A percentile compares a stretch with the other conserved stretches of the same genome.
Conservation (phyloP, 805 yeast genomes). For the Priceomyces castillae region DNA sequence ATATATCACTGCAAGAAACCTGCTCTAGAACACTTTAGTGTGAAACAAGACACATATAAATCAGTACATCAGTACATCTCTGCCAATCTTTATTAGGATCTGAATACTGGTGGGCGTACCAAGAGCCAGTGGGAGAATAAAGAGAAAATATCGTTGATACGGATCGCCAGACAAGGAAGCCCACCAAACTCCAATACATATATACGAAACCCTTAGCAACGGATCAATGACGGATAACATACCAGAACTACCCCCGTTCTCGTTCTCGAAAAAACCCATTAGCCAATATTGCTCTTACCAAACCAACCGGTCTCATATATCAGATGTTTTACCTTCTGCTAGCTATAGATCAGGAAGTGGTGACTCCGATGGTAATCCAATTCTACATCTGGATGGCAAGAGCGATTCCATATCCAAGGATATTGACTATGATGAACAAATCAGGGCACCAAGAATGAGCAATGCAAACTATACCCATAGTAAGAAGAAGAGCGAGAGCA, state of each 20-base stretch:
- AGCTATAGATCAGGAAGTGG: background rate
- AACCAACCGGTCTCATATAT: constrained; percentile 23
- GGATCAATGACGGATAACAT: constrained; percentile 7
- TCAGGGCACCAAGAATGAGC: constrained; percentile 55
- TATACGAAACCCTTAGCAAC: no score
- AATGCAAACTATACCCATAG: constrained; percentile 24
- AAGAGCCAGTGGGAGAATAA: no score
- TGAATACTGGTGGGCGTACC: no score
- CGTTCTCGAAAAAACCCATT: constrained; percentile 31
- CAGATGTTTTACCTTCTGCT: constrained; percentile 21
- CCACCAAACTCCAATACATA: no score
- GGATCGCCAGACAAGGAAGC: no score
- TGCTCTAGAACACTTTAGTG: background rate
- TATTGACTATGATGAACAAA: constrained; percentile 51
- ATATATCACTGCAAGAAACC: no score
- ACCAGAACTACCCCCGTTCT: constrained; percentile 22
- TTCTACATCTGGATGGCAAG: background rate
- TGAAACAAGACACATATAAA: no score
- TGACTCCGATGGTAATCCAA: background rate
- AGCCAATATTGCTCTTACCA: constrained; percentile 9
- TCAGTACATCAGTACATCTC: no score
- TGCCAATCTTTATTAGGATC: no score
- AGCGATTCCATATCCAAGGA: constrained; percentile 9
- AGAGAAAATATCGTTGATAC: no score
- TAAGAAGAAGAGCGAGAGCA: constrained; percentile 1